Percentiles rank a stretch among this genome's conserved stretches.
These are phyloP conservation scores for Colletotrichum lupini DNA, from an alignment of 2,329 filamentous ascomycete species.

Conservation along the genomic window DNA sequence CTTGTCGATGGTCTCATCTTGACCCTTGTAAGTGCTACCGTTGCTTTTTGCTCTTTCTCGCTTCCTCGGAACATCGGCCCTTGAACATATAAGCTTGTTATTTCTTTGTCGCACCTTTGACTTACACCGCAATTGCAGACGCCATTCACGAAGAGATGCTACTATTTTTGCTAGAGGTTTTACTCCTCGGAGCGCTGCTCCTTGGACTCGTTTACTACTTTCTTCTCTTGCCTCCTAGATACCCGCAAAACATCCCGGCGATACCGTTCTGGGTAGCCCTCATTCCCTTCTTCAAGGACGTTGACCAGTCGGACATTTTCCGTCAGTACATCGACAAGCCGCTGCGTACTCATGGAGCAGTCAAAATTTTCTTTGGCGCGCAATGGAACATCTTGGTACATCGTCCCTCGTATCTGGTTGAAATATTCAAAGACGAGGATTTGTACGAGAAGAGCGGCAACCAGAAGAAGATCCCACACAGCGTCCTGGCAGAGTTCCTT, in stretches of 20 bases:
- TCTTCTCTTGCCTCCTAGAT: constrained; percentile 40
- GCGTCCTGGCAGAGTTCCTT: constrained; percentile 49
- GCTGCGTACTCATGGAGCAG: constrained; percentile 53
- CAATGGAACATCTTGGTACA: constrained; percentile 61
- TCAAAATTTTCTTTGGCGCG: constrained; percentile 60
- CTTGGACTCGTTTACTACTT: constrained; percentile 23
- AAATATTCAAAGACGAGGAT: constrained; percentile 49
- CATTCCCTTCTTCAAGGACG: constrained; percentile 52
- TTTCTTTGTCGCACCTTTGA: not conserved
- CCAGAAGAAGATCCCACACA: constrained; percentile 52
- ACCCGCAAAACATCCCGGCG: constrained; percentile 51
- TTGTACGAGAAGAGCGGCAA: constrained; percentile 52
- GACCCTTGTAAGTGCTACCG: not conserved
- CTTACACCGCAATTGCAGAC: not conserved
- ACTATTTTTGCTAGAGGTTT: constrained; percentile 12
- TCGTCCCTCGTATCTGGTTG: constrained; percentile 53
- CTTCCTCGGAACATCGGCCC: not conserved
- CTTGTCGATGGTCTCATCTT: not conserved
- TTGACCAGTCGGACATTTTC: constrained; percentile 55
- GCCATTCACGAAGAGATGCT: constrained; percentile 7
- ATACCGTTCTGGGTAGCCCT: constrained; percentile 57
- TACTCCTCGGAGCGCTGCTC: constrained; percentile 16
- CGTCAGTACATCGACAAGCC: constrained; percentile 50
- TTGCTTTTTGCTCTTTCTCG: not conserved
- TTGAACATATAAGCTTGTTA: constrained; percentile 13